A percentile compares a stretch with the other conserved stretches of the same genome.
phyloP scores from a whole-genome alignment of 2,329 filamentous ascomycete species.

The Penicillium aurantiogriseum region DNA sequence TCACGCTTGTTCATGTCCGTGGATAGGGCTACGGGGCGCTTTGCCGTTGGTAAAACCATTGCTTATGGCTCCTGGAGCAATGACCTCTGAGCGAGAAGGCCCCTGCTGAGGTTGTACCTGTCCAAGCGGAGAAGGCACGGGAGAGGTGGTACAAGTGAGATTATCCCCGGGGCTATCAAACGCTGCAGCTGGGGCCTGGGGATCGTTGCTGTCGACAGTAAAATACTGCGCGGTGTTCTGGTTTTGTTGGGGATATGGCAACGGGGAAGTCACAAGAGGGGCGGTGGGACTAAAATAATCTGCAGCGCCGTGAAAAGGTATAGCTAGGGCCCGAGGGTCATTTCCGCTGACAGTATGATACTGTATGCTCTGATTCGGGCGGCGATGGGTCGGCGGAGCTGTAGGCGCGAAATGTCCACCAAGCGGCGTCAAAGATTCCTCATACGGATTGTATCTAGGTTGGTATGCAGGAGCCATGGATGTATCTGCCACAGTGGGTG shows the following conservation, averaged over 20 bases:
- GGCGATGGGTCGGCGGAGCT: background rate
- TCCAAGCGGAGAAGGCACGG: background rate
- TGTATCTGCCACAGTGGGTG: background rate
- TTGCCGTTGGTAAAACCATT: background rate
- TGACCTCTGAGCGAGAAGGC: background rate
- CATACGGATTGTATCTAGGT: background rate
- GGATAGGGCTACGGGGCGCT: background rate
- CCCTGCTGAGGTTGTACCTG: background rate
- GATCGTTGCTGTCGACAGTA: background rate
- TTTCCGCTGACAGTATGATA: background rate
- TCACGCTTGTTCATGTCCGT: background rate
- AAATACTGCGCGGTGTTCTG: background rate
- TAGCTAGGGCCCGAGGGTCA: background rate
- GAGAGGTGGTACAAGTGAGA: background rate
- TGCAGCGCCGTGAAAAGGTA: background rate
- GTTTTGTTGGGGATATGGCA: background rate
- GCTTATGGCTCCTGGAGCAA: background rate
- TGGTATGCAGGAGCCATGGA: background rate
- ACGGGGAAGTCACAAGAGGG: background rate
- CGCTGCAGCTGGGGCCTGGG: background rate
- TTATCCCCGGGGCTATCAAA: background rate
- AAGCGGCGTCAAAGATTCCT: background rate
- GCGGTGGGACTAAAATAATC: background rate
- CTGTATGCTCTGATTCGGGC: background rate
- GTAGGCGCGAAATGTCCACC: background rate